A percentile compares a stretch with the other conserved stretches of the same genome.
Conservation (phyloP, 2,329 filamentous ascomycete genomes). For the Drechslera avenae region DNA sequence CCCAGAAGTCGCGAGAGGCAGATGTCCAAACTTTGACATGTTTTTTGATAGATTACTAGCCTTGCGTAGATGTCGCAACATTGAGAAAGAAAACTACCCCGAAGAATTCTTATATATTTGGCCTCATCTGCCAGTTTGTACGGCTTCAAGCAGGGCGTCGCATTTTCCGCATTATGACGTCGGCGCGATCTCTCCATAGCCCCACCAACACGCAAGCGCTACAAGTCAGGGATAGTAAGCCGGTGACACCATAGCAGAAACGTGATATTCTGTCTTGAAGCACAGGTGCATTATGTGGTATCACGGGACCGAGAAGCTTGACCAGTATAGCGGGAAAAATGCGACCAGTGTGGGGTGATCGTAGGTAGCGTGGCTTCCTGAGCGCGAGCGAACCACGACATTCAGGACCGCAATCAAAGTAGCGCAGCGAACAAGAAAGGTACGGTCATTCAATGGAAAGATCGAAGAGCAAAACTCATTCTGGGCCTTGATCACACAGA, state of each 20-base stretch:
- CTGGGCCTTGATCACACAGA: too few relatives aligned
- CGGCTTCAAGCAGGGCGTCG: background rate
- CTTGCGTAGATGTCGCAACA: too few relatives aligned
- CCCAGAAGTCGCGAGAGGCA: slow-evolving; percentile 51
- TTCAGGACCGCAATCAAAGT: background rate
- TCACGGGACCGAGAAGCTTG: too few relatives aligned
- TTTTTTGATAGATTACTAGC: background rate
- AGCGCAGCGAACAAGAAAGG: background rate
- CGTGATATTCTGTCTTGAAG: background rate
- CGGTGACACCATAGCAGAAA: background rate
- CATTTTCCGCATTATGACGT: slow-evolving; percentile 4
- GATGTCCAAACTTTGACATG: slow-evolving; percentile 44
- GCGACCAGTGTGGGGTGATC: too few relatives aligned
- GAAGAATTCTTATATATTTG: background rate
- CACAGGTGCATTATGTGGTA: too few relatives aligned
- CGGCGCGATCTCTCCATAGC: background rate
- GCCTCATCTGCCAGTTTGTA: background rate
- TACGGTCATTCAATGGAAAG: too few relatives aligned
- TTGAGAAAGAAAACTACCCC: background rate
- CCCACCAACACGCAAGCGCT: background rate
- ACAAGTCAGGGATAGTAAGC: too few relatives aligned
- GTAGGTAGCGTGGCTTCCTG: too few relatives aligned
- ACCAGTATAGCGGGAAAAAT: too few relatives aligned
- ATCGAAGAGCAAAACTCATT: too few relatives aligned
- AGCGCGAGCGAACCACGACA: background rate